Conservation (phyloP, 108 stramenopile species). For the Cyclostephanos tholiformis region DNA sequence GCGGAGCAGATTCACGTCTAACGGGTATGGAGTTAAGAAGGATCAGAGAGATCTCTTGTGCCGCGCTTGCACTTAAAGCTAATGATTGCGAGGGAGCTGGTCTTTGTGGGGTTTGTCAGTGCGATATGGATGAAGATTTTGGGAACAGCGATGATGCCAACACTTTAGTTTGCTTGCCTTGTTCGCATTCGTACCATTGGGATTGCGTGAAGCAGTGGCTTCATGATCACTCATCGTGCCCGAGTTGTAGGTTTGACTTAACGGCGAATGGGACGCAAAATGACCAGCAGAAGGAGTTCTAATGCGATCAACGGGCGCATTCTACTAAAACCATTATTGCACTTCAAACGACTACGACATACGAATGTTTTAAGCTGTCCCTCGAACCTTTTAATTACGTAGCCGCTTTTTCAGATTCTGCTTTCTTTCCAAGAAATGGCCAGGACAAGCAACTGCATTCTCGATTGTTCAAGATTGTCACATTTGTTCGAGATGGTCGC, state of each 20-base stretch:
- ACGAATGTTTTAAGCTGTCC: too few relatives aligned
- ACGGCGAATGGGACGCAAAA: neutral
- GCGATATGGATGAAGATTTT: conserved; percentile 30
- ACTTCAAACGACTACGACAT: neutral
- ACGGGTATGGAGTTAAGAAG: conserved; percentile 26
- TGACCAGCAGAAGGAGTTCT: too few relatives aligned
- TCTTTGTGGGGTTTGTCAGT: conserved; percentile 42
- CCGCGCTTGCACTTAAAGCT: neutral
- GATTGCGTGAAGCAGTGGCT: conserved; percentile 46
- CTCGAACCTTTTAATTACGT: too few relatives aligned
- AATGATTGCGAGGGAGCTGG: conserved; percentile 4
- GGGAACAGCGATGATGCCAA: conserved; percentile 13
- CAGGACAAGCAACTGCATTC: too few relatives aligned
- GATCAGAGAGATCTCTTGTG: conserved; percentile 17
- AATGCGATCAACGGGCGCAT: too few relatives aligned
- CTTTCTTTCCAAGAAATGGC: too few relatives aligned
- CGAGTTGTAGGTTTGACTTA: conserved; percentile 42
- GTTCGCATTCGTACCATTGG: conserved; percentile 45
- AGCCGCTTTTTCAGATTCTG: too few relatives aligned
- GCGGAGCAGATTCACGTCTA: conserved; percentile 40
- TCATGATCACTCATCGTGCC: conserved; percentile 44
- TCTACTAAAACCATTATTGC: neutral
- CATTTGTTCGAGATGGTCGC: too few relatives aligned
- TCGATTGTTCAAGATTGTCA: too few relatives aligned
- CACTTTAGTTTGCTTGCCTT: conserved; percentile 34